A percentile compares a stretch with the other conserved stretches of the same genome.
Evolutionary conservation across 495 filamentous ascomycete genomes (phyloP).

Genomic region (Niebla homalea): DNA sequence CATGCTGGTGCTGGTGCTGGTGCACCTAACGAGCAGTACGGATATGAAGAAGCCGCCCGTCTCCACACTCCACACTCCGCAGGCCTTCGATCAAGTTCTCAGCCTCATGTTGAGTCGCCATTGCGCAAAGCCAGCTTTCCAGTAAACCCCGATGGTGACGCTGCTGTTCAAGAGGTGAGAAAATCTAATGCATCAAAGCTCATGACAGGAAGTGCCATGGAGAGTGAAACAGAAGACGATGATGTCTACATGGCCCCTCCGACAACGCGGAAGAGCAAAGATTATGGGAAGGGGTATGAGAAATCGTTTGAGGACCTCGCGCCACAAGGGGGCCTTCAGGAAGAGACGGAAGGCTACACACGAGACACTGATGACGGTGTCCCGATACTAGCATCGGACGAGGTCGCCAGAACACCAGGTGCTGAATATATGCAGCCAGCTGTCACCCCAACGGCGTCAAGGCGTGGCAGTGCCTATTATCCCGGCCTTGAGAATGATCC

Average conservation of each 20-base stretch:
- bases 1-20: slow-evolving; percentile 32
- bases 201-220: slow-evolving; percentile 23
- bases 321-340: slow-evolving; percentile 30
- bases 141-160: slow-evolving; percentile 18
- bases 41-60: slow-evolving; percentile 65
- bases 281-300: slow-evolving; percentile 42
- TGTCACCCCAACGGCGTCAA: slow-evolving; percentile 52
- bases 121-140: slow-evolving; percentile 42
- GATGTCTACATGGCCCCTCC: slow-evolving; percentile 68
- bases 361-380: slow-evolving; percentile 43
- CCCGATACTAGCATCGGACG: slow-evolving; percentile 88
- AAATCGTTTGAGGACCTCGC: slow-evolving; percentile 31
- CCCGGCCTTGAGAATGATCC: slow-evolving; percentile 28
- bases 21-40: slow-evolving; percentile 68
- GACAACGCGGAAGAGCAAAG: slow-evolving; percentile 46
- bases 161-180: slow-evolving; percentile 14
- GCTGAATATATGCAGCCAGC: slow-evolving; percentile 56
- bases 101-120: slow-evolving; percentile 43
- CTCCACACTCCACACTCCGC: slow-evolving; percentile 48
- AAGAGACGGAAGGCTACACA: slow-evolving; percentile 33
- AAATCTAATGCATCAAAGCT: slow-evolving; percentile 13
- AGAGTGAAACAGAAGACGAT: slow-evolving; percentile 39
- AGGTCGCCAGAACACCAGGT: slow-evolving; percentile 64
- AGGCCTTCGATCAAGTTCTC: slow-evolving; percentile 27
- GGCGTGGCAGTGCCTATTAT: slow-evolving; percentile 46